Evolutionary conservation across 257 asterid genomes (phyloP), one percentile per base, ranked within the genome.

Genomic region (Paulownia fortunei): DNA sequence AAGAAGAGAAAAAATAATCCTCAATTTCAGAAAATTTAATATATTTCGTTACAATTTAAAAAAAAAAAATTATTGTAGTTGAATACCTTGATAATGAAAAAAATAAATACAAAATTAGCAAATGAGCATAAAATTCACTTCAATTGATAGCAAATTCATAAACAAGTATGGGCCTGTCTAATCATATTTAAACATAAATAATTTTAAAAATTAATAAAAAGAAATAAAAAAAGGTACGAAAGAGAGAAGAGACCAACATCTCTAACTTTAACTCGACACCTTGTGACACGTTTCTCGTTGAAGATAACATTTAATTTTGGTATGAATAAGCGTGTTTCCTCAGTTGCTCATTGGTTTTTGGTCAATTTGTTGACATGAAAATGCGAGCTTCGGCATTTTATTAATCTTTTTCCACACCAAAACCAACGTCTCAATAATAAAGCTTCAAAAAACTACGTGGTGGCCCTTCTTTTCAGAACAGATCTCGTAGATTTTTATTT

Each of bases 241-340:
- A 59, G 30, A 47, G 76, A 73, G 79, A 71, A 51, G 84, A 55
- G 88, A 86, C 92, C 89, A 88, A 90, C 93, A 92, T 92, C 83
- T 89, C 89, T 89, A 83, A 70, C 93, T 90, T 90, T 72, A 52
- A 30, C 56, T 21, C 16, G 83, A 85, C 89, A 87, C 79, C 69
- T 79, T 18, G 47, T 15, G 59, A 78, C 81, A 76, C 79, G 66
- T 21, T 66, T 49, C 21, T 69, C 27, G 34, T 55, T 30, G 73
- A 68, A 76, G 82, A 78, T 51, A 64, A 65, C 63, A 72, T 82
- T 80, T 34, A 73, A 76, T 36, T 69, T 36, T 41, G 30, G 64
- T 77, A 19, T 70, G 61, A 69, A 34, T n/a, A 79, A 78, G 78
- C 76, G 75, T 81, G 78, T 76, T 73, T 74, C 36, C 63, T 78